Percentiles rank a stretch among this genome's conserved stretches.
These are phyloP conservation scores for Trichosporon ovoides DNA, from an alignment of 1,284 basidiomycete species.

Conservation along the genomic window DNA sequence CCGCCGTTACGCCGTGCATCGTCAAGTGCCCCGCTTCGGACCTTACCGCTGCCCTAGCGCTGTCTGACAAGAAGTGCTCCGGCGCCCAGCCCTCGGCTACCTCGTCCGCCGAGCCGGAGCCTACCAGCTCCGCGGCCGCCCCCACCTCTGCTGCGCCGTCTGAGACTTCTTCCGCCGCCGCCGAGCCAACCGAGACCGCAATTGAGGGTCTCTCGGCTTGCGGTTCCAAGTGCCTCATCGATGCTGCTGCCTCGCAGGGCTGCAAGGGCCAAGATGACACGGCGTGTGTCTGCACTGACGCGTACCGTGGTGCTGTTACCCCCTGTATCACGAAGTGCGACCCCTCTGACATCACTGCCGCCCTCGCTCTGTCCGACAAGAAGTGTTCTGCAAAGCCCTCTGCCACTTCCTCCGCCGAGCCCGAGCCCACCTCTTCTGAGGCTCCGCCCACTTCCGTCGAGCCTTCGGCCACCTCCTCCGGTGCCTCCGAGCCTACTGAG, in stretches of 20 bases:
- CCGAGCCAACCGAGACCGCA: background rate
- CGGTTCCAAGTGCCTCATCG: background rate
- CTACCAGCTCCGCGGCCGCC: background rate
- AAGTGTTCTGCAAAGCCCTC: background rate
- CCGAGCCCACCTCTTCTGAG: background rate
- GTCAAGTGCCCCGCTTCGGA: background rate
- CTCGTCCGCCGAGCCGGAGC: background rate
- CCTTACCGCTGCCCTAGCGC: constrained; percentile 2
- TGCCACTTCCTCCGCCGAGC: background rate
- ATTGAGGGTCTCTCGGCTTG: constrained; percentile 1
- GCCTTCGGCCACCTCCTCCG: background rate
- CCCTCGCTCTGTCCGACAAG: constrained; percentile 3
- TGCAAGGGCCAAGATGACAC: constrained; percentile 9
- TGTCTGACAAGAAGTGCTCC: constrained; percentile 1
- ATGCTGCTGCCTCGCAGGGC: background rate
- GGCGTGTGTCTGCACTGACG: constrained; percentile 3
- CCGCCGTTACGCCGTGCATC: background rate
- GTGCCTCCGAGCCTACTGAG: background rate
- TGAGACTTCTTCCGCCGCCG: background rate
- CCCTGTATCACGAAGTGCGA: background rate
- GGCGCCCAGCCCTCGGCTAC: background rate
- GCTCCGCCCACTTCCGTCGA: background rate
- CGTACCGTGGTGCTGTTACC: background rate
- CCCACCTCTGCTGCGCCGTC: background rate
- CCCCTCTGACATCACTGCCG: constrained; percentile 1